phyloP scores from a whole-genome alignment of 805 yeast species.

The Yarrowia alimentaria region DNA sequence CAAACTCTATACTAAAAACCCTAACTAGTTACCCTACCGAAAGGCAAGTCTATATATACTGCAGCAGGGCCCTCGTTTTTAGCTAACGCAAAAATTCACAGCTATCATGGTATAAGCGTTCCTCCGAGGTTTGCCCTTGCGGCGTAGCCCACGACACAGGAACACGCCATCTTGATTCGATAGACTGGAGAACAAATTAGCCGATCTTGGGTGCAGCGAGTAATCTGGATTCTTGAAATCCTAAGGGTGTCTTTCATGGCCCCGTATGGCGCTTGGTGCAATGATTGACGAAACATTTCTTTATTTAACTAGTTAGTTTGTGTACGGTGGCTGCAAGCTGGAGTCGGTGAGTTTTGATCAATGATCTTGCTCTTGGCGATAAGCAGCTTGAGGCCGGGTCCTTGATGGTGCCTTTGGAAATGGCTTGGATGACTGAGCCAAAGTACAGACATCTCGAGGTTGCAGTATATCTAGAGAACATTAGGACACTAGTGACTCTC shows the following conservation, averaged over 20 bases:
- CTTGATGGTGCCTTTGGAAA: too few relatives aligned
- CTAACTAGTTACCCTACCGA: slow-evolving; percentile 5
- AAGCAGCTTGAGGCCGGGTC: too few relatives aligned
- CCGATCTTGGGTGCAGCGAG: slow-evolving; percentile 68
- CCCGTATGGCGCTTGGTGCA: slow-evolving; percentile 64
- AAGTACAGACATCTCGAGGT: too few relatives aligned
- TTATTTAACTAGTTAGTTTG: background rate
- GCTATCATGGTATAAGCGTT: slow-evolving; percentile 38
- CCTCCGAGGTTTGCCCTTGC: slow-evolving; percentile 41
- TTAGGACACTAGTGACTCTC: too few relatives aligned
- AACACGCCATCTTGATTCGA: slow-evolving; percentile 32
- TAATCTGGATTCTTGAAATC: slow-evolving; percentile 44
- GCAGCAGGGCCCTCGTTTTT: slow-evolving; percentile 12
- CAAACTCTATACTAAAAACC: background rate
- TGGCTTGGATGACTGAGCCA: too few relatives aligned
- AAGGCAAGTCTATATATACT: slow-evolving; percentile 1
- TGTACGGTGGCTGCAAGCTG: too few relatives aligned
- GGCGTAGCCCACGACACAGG: slow-evolving; percentile 42
- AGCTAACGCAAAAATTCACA: slow-evolving; percentile 40
- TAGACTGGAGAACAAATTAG: slow-evolving; percentile 54
- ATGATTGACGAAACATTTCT: slow-evolving; percentile 50
- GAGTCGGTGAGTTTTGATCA: too few relatives aligned
- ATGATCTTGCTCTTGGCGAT: too few relatives aligned
- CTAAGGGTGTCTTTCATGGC: slow-evolving; percentile 65
- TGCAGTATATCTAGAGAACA: too few relatives aligned